Evolutionary conservation across 2,329 filamentous ascomycete genomes (phyloP), one percentile per base, ranked within the genome.

Genomic region (Clarireedia monteithiana): DNA sequence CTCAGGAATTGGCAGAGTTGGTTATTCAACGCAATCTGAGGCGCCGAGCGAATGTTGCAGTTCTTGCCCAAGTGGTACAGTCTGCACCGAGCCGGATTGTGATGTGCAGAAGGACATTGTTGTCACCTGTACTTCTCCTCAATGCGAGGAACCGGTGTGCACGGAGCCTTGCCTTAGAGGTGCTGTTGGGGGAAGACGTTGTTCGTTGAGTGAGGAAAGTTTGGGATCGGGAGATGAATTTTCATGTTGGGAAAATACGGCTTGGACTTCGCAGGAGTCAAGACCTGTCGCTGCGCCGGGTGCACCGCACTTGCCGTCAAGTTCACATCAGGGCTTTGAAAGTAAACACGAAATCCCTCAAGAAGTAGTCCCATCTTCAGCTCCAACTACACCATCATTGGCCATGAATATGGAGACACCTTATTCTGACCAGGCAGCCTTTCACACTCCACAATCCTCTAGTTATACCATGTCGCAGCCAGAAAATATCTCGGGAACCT

Each of bases 1-100:
- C 4, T n/a, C 34, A n/a, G 23, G 24, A 42, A 42, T 30, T n/a
- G 4, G 23, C 14, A 14, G 45, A 38, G 20, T 6, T 48, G 6
- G n/a, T 48, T 20, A 39, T 9, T 9, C 15, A 39, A 24, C 38
- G 5, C 34, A 40, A 24, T 14, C 9, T 10, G 51, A 48, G 6
- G 36, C 44, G 14, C 26, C 44, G 1, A 67, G 64, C 50, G 59
- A 62, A 53, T 68, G 66, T 51, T 68, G 66, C 47, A 68, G 66
- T 50, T 65, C 61, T 50, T 67, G 66, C 48, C 57, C 62, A 42
- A 62, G 60, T 26, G 63, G 64, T 7, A 39, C 53, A 23, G 42
- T 57, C 15, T 67, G 65, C 44, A 58, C 57, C 14, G 59, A 62
- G 17, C 59, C 65, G 7, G 60, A 65, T 26, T 67, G 65, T 53